Evolutionary conservation across 2,329 filamentous ascomycete species (phyloP), one percentile per base, ranked within the genome.

Genomic region (Macroventuria anomochaeta): DNA sequence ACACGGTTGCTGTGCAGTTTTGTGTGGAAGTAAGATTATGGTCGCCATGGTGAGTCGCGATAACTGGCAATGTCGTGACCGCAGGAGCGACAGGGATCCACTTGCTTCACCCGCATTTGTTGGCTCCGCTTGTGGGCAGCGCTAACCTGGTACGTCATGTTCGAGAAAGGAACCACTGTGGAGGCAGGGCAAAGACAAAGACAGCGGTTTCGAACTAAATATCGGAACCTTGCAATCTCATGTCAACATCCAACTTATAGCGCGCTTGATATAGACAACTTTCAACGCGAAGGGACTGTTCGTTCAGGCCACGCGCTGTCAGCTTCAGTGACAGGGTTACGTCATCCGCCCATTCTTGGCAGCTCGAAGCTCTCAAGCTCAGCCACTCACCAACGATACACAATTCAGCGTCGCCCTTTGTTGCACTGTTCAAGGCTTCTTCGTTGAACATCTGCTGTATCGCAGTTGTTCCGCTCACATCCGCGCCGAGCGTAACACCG

Each of bases 301-400:
- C 5, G 12, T 37, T 42, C 41, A 10, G 31, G 37, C 28, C 26
- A 29, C 29, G 32, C 47, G 34, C 46, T 37, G 40, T 33, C 53
- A 51, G 41, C 46, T 41, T 36, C 32, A 18, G 18, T 41, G 42
- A 50, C 57, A 43, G 17, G 18, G 55, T 67, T 67, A 67, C 64
- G 64, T 67, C 64, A 67, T 63, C 61, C 47, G 54, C 42, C 18
- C 34, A 46, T 44, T 39, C 62, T 64, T 64, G 61, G 62, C 64
- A 51, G 34, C 37, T 51, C 34, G 42, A 42, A 46, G 39, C 51
- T 52, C 52, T 55, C 42, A 46, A 60, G 57, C 60, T 59, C 62
- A 64, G 64, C 62, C 59, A 51, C 58, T 49, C 50, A 53, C 55
- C 53, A 52, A 46, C 57, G 44, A 37, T 39, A 48, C 39, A 48